Evolutionary conservation across 2,329 filamentous ascomycete genomes (phyloP), one percentile per base, ranked within the genome.

Genomic region (Fusarium sp.): DNA sequence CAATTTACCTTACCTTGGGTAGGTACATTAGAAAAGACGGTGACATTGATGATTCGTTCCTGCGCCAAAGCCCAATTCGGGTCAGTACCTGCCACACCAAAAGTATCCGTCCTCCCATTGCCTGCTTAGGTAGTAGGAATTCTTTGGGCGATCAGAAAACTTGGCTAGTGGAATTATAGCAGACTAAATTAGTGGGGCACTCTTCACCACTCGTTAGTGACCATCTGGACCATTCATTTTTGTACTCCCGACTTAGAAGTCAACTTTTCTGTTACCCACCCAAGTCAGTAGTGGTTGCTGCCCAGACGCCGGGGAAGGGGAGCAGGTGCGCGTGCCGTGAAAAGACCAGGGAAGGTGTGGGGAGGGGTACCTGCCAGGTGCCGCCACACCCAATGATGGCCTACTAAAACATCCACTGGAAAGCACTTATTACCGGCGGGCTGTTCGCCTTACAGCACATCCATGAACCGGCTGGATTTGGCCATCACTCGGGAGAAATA

Each of bases 31-130:
- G 55, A 70, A 70, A 70, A 70, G 67, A 70, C 67, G 67, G 67
- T 70, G 67, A 70, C 67, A 57, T 70, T 64, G 53, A 67, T 67
- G 67, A 70, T 70, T 70, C 55, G 67, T 70, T 70, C 67, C 67
- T 70, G 67, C 63, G 51, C 67, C 51, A 60, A 54, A 54, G 62
- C 67, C 58, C 50, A 55, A 67, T 62, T 62, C 56, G 38, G 66
- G 57, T 67, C 50, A 62, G 67, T 68, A 70, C 67, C 67, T 70
- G 67, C 67, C 67, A 66, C 55, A 31, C 58, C 58, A 44, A 44
- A 69, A 44, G 49, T 55, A 65, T 55, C 46, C 47, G 60, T 52
- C 57, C 41, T 50, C n/a, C 46, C 33, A 50, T 23, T 23, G 23
- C 23, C 23, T 23, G 23, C 23, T 23, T 23, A 23, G 23, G 23